Evolutionary conservation across 371 early-diverging fungal genomes (phyloP).

Genomic region (Paraphysoderma sedebokerense): DNA sequence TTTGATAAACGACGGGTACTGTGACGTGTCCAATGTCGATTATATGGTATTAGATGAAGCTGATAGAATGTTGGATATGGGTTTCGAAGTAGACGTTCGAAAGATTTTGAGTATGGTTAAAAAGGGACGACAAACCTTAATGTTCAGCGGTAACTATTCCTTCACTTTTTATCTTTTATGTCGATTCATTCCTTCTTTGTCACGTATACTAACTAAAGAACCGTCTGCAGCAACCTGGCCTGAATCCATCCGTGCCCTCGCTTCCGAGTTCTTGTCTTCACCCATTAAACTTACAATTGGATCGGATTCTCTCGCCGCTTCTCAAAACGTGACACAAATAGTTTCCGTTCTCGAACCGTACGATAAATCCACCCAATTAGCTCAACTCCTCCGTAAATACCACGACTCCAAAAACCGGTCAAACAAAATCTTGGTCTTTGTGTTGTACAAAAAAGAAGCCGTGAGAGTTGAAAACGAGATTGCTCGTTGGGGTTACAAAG

Average conservation of each 20-base stretch:
- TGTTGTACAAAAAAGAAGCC: constrained; percentile 88
- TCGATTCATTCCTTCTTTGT: constrained; percentile 6
- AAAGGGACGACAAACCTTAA: constrained; percentile 61
- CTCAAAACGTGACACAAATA: constrained; percentile 77
- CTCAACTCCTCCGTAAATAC: constrained; percentile 60
- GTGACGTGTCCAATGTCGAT: constrained; percentile 46
- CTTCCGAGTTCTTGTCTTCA: constrained; percentile 56
- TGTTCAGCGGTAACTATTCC: constrained; percentile 71
- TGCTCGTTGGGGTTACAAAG: constrained; percentile 56
- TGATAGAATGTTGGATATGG: constrained; percentile 91
- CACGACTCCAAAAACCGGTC: constrained; percentile 45
- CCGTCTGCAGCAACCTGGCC: constrained; percentile 38
- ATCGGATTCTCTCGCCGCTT: constrained; percentile 78
- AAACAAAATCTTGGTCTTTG: constrained; percentile 79
- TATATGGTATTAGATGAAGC: constrained; percentile 98
- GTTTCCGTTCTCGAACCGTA: constrained; percentile 72
- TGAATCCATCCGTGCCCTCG: constrained; percentile 58
- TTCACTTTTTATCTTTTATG: constrained; percentile 27
- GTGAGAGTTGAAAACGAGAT: constrained; percentile 53
- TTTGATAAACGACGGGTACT: constrained; percentile 67
- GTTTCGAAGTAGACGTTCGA: constrained; percentile 86
- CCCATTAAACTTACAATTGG: constrained; percentile 89
- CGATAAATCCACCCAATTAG: constrained; percentile 61
- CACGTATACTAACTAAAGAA: constrained; percentile 18
- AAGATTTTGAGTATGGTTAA: constrained; percentile 34